Evolutionary conservation across 495 filamentous ascomycete genomes (phyloP).

Genomic region (Neurospora intermedia): DNA sequence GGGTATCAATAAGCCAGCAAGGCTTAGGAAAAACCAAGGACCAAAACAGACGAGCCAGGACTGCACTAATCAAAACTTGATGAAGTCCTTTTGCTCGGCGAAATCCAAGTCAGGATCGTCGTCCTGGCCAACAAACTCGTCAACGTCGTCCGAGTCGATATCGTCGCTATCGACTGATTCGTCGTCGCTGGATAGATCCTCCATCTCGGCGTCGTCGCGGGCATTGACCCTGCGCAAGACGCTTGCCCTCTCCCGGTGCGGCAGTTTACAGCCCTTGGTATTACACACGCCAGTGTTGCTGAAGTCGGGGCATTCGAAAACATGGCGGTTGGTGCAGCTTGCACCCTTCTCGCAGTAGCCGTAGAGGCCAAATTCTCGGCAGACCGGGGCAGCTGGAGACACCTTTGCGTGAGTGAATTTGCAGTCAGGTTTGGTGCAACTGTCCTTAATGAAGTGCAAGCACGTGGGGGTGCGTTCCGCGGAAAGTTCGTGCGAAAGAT

Average conservation of each 20-base stretch:
- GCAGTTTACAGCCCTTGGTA: slow-evolving; percentile 71
- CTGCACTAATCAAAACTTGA: slow-evolving; percentile 27
- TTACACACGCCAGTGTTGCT: slow-evolving; percentile 81
- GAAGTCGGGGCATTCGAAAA: slow-evolving; percentile 87
- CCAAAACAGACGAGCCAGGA: background rate
- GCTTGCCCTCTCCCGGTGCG: slow-evolving; percentile 78
- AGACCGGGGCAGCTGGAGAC: slow-evolving; percentile 72
- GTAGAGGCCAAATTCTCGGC: slow-evolving; percentile 70
- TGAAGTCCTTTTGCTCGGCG: slow-evolving; percentile 36
- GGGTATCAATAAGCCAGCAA: slow-evolving; percentile 13
- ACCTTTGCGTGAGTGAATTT: slow-evolving; percentile 82
- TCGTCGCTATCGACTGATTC: slow-evolving; percentile 73
- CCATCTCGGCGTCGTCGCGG: slow-evolving; percentile 46
- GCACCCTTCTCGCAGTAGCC: slow-evolving; percentile 86
- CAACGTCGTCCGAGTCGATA: slow-evolving; percentile 78
- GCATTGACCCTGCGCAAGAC: slow-evolving; percentile 38
- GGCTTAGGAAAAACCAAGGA: background rate
- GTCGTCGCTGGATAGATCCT: slow-evolving; percentile 77
- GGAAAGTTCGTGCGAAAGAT: slow-evolving; percentile 84
- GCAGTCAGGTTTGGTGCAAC: slow-evolving; percentile 81
- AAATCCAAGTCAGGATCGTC: slow-evolving; percentile 29
- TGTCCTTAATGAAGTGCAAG: slow-evolving; percentile 81
- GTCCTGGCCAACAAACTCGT: slow-evolving; percentile 51
- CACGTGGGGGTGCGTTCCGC: slow-evolving; percentile 80
- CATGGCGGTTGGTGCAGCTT: slow-evolving; percentile 71